A percentile compares a stretch with the other conserved stretches of the same genome.
phyloP scores from a whole-genome alignment of 257 asterid species.

The Jacaranda mimosifolia region DNA sequence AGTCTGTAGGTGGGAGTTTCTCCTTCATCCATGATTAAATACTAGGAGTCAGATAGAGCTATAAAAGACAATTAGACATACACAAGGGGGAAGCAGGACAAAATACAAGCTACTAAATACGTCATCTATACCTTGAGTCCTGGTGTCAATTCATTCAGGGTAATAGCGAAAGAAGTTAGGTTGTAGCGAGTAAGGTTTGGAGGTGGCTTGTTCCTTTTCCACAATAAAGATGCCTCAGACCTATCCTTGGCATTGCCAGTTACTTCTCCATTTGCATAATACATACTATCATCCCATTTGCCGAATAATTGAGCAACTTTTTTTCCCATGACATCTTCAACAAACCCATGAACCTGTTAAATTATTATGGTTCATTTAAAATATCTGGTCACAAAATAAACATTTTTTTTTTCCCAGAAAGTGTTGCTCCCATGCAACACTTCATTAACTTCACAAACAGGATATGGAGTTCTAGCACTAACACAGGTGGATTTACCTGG shows the following conservation, averaged over 20 bases:
- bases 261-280: conserved; percentile 70
- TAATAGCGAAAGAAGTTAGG: conserved; percentile 83
- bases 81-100: conserved; percentile 31
- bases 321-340: conserved; percentile 76
- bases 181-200: conserved; percentile 75
- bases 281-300: conserved; percentile 93
- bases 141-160: conserved; percentile 82
- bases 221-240: conserved; percentile 64
- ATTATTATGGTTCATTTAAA: conserved; percentile 32
- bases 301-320: conserved; percentile 80
- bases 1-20: conserved; percentile 97
- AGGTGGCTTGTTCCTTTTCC: conserved; percentile 77
- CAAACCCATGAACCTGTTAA: conserved; percentile 86
- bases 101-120: conserved; percentile 25
- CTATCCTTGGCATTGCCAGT: conserved; percentile 58
- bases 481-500: conserved; percentile 64
- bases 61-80: conserved; percentile 46
- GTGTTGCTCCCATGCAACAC: neutral
- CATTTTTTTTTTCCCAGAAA: conserved; percentile 7
- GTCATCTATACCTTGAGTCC: conserved; percentile 75
- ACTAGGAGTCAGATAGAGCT: conserved; percentile 60
- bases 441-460: conserved; percentile 17
- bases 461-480: neutral
- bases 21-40: conserved; percentile 74
- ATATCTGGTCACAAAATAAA: conserved; percentile 15